phyloP scores from a whole-genome alignment of 2,329 filamentous ascomycete genomes.

The Furcasterigmium furcatum region DNA sequence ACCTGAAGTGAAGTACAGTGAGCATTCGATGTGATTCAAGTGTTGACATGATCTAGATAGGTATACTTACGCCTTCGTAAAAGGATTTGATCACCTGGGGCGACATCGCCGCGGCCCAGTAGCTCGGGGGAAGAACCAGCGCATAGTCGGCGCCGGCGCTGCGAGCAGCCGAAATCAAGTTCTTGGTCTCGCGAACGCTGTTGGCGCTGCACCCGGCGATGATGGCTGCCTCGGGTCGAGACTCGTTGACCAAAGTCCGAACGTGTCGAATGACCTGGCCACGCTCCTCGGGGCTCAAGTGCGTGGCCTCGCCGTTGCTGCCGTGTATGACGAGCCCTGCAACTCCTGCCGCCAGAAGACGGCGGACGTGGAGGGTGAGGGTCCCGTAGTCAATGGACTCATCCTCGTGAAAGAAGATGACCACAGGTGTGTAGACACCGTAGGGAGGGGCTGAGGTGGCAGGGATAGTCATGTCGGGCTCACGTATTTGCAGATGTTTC shows the following conservation, averaged over 20 bases:
- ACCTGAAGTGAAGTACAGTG: conserved; percentile 66
- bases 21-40: conserved; percentile 61
- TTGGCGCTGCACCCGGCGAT: conserved; percentile 75
- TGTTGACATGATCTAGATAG: too few species aligned
- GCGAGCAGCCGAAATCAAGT: too few species aligned
- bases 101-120: too few species aligned
- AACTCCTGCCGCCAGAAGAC: conserved; percentile 71
- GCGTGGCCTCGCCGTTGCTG: conserved; percentile 80
- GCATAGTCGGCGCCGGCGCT: too few species aligned
- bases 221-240: conserved; percentile 61
- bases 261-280: conserved; percentile 67
- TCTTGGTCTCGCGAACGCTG: conserved; percentile 68
- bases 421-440: conserved; percentile 71
- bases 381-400: conserved; percentile 65
- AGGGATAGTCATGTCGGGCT: too few species aligned
- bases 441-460: conserved; percentile 33
- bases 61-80: conserved; percentile 66
- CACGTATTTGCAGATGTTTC: too few species aligned
- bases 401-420: conserved; percentile 66
- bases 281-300: conserved; percentile 69
- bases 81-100: conserved; percentile 65
- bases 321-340: conserved; percentile 75
- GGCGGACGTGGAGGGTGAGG: conserved; percentile 58
- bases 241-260: conserved; percentile 64
- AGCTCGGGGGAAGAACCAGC: too few species aligned